A percentile compares a stretch with the other conserved stretches of the same genome.
Conservation (phyloP, 140 eudicot species). For the Cichorium intybus region DNA sequence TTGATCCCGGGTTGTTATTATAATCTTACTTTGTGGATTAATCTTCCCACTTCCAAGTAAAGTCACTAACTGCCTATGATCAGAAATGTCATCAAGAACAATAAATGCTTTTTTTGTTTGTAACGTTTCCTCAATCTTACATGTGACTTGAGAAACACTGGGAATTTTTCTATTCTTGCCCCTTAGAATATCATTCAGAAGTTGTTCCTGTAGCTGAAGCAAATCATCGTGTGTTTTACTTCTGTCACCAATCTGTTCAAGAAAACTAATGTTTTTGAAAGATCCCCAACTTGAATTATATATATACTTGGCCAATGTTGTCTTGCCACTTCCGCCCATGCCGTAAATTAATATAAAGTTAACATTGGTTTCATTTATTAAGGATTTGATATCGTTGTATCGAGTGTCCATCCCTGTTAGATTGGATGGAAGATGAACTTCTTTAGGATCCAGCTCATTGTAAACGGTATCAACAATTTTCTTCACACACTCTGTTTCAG, state of each 20-base stretch:
- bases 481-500: too few species aligned
- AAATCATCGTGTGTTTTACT: not conserved
- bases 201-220: constrained; percentile 6
- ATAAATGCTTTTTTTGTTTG: constrained; percentile 4
- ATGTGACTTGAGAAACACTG: not conserved
- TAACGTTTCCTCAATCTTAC: constrained; percentile 12
- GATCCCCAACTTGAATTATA: not conserved
- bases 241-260: constrained; percentile 16
- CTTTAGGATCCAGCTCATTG: not conserved
- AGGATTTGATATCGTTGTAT: not conserved
- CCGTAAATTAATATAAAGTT: constrained; percentile 11
- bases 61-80: not conserved
- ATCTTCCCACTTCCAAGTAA: constrained; percentile 17
- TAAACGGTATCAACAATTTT: too few species aligned
- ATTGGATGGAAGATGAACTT: constrained; percentile 10
- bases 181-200: constrained; percentile 8
- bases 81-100: constrained; percentile 25
- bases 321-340: constrained; percentile 31
- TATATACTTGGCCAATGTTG: constrained; percentile 21
- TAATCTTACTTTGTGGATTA: constrained; percentile 14
- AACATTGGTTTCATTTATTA: not conserved
- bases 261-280: constrained; percentile 16
- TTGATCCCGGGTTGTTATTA: constrained; percentile 22
- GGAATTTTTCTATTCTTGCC: constrained; percentile 8
- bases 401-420: constrained; percentile 13